Base-by-base conservation (phyloP, 2,329 filamentous ascomycete species). In the Colletotrichum sp. region DNA sequence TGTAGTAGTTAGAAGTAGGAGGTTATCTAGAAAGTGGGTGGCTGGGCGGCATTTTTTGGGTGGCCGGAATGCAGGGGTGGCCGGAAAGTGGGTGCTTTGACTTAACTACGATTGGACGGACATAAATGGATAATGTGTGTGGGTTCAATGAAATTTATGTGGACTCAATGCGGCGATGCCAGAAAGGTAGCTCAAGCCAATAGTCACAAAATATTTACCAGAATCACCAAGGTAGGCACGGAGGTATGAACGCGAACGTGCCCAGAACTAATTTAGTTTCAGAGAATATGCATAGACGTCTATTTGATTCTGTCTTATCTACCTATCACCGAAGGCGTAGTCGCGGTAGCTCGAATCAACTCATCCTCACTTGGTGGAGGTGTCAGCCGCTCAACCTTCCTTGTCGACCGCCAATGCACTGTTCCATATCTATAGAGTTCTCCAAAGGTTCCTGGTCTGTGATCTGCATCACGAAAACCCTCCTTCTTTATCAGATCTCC, bases 351-450 rank as follows among this genome's bases (percentile, higher is more conserved):
- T 9, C 59, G 68, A 64, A 81, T 80, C 71, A 78, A 62, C 72
- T 79, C 66, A 74, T 83, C 79, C 0, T 79, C 78, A 4, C 66
- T 78, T 4, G 59, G 58, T 28, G 79, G 79, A 7, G 78, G 79
- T n/a, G 69, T 28, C 61, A 83, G 30, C 9, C 77, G 65, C 55
- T 82, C 80, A 1, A 83, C 80, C 32, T 69, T 66, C 9, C 80
- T 78, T 1, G 74, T 81, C 4, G 82, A 71, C 32, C 79, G 78
- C 83, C 83, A 84, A n/a, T 83, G 78, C 10, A 84, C 79, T 0
- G 81, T 84, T 1, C 83, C 83, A 36, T 83, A 82, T 3, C 83
- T 71, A 12, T 84, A 84, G 55, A 84, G 21, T 59, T 84, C 83
- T 0, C 82, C 82, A 71, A 82, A 84, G 0, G 82, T 84, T 0